phyloP scores from a whole-genome alignment of 352 stramenopile genomes.

The Pythium periplocum region DNA sequence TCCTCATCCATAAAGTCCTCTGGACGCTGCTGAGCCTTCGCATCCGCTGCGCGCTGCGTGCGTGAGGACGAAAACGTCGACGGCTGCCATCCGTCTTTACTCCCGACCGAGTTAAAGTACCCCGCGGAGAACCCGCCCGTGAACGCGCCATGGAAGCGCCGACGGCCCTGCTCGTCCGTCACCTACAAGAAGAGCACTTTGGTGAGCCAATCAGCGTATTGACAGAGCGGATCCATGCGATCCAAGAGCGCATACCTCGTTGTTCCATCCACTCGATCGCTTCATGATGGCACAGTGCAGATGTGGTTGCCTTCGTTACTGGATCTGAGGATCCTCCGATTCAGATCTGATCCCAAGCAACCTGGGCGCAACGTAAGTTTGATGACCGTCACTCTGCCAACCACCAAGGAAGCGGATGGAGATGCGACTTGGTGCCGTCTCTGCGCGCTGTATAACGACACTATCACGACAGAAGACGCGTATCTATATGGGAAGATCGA shows the following conservation, averaged over 20 bases:
- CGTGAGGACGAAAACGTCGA: constrained; percentile 81
- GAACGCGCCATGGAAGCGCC: constrained; percentile 92
- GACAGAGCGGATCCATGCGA: neutral
- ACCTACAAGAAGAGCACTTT: constrained; percentile 24
- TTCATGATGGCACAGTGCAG: neutral
- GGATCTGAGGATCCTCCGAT: too few relatives aligned
- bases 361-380: too few relatives aligned
- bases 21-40: constrained; percentile 37
- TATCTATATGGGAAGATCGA: too few relatives aligned
- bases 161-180: constrained; percentile 61
- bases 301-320: too few relatives aligned
- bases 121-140: constrained; percentile 91
- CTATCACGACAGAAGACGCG: too few relatives aligned
- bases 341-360: too few relatives aligned
- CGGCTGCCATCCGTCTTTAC: constrained; percentile 85
- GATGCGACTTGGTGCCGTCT: too few relatives aligned
- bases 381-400: too few relatives aligned
- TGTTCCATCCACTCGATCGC: neutral
- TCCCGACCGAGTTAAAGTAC: constrained; percentile 93
- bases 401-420: too few relatives aligned
- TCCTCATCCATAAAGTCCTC: constrained; percentile 95
- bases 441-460: too few relatives aligned
- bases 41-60: constrained; percentile 13
- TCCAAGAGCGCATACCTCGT: neutral
- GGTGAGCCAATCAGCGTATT: neutral